Percentiles rank a stretch among this genome's conserved stretches.
Conservation (phyloP, 2,329 filamentous ascomycete species). For the Fusarium torreyae region DNA sequence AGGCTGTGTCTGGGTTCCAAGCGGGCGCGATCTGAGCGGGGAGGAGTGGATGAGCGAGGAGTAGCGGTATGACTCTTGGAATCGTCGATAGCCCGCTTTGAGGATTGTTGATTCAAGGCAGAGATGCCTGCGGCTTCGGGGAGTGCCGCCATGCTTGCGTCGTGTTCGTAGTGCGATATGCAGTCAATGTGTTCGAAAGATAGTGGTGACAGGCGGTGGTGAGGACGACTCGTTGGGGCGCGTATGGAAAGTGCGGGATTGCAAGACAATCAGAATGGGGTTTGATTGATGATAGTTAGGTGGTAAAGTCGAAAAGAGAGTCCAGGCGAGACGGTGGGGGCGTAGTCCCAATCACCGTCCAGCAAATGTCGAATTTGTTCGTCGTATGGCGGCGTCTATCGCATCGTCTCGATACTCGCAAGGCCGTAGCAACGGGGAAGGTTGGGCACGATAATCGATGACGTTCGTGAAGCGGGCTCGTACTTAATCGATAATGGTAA, state of each 20-base stretch:
- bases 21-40: slow-evolving; percentile 60
- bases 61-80: slow-evolving; percentile 53
- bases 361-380: slow-evolving; percentile 44
- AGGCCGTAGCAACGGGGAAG: slow-evolving; percentile 35
- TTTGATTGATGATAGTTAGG: slow-evolving; percentile 13
- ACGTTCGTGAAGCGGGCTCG: slow-evolving; percentile 20
- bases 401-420: slow-evolving; percentile 49
- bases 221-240: slow-evolving; percentile 8
- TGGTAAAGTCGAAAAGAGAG: slow-evolving; percentile 22
- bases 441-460: slow-evolving; percentile 37
- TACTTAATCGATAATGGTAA: slow-evolving; percentile 25
- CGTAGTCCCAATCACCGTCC: slow-evolving; percentile 46
- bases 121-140: slow-evolving; percentile 49
- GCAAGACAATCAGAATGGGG: slow-evolving; percentile 14
- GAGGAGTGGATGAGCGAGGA: slow-evolving; percentile 61
- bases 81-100: slow-evolving; percentile 55
- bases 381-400: slow-evolving; percentile 43
- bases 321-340: slow-evolving; percentile 44
- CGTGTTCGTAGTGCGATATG: slow-evolving; percentile 24
- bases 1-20: slow-evolving; percentile 60
- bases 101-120: slow-evolving; percentile 52
- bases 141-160: slow-evolving; percentile 54
- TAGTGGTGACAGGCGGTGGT: slow-evolving; percentile 24
- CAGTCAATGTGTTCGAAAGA: slow-evolving; percentile 6
- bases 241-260: slow-evolving; percentile 19